Evolutionary conservation across 169 alveolate species (phyloP).

Genomic region (Cryptosporidium viatorum): DNA sequence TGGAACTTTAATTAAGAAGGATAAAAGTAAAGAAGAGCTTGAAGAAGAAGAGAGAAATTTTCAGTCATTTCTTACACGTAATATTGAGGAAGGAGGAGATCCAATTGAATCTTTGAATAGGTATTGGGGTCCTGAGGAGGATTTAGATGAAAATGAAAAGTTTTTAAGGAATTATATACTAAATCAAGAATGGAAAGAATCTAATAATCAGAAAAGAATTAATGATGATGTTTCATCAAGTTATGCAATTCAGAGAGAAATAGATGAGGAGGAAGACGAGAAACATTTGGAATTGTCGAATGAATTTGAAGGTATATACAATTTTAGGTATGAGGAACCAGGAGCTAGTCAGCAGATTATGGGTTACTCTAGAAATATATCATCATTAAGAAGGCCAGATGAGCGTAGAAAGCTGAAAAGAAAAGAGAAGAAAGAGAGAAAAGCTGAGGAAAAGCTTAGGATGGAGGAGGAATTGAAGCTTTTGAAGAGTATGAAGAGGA

Average conservation of each 20-base stretch:
- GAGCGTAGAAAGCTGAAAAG: constrained; percentile 84
- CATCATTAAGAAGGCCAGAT: constrained; percentile 81
- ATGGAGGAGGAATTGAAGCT: constrained; percentile 84
- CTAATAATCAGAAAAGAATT: constrained; percentile 58
- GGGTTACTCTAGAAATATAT: constrained; percentile 76
- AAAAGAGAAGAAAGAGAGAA: constrained; percentile 81
- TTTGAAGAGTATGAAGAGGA: constrained; percentile 82
- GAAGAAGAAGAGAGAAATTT: constrained; percentile 61
- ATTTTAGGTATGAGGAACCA: constrained; percentile 86
- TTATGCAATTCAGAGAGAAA: constrained; percentile 25
- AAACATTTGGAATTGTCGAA: constrained; percentile 84
- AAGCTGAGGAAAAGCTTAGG: constrained; percentile 84
- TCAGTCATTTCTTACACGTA: constrained; percentile 53
- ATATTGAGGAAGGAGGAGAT: constrained; percentile 43
- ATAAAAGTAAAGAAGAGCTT: constrained; percentile 49
- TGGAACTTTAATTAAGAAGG: constrained; percentile 46
- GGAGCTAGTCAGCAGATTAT: constrained; percentile 77
- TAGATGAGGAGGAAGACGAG: constrained; percentile 89
- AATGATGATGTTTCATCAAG: constrained; percentile 16
- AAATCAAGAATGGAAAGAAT: constrained; percentile 86
- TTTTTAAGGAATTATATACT: constrained; percentile 87
- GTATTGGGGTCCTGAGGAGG: constrained; percentile 79
- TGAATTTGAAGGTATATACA: constrained; percentile 85
- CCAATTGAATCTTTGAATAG: constrained; percentile 67
- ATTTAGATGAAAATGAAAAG: constrained; percentile 81